Base-by-base conservation (phyloP, 2,329 filamentous ascomycete genomes). In the Emydomyces testavorans region DNA sequence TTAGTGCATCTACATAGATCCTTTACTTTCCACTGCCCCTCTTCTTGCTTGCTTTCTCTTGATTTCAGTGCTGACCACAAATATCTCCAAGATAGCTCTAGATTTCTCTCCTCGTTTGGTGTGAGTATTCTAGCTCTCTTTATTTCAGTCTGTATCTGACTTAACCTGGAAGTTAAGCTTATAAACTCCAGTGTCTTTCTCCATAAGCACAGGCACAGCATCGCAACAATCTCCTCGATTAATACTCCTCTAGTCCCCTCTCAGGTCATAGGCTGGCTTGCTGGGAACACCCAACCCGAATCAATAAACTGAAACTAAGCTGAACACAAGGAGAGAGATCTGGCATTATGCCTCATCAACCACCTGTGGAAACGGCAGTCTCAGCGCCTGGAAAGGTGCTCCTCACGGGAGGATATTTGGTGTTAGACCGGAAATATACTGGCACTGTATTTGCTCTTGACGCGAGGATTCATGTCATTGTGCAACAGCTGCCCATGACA, bases 351-450 rank as follows among this genome's bases (percentile, higher is more conserved):
- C 50, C 50, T 5, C 46, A 52, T 21, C 24, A 50, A 29, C 47
- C 47, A 23, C 39, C 47, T 65, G 56, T 53, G 21, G 53, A 57
- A 47, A 66, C 69, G 42, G 82, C 81, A 60, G 78, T 94, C 55
- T 96, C 92, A 53, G 90, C 92, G 18, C 92, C 92, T 15, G 92
- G 92, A 57, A 98, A 98, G 72, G 92, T 98, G 52, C 78, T 98
- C 54, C 77, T 96, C 46, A 87, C 90, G 3, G 92, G 92, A 54
- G 92, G 92, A 52, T 98, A 96, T 67, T 80, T 96, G 38, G 90
- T 95, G 18, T 80, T 98, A 38, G 90, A 96, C 70, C 80, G 85
- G 52, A 73, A 77, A 52, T 88, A 95, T 67, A 92, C 84, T 2
- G 90, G 82, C 29, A 71, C 80, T 15, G 78, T 82, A 3, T 80